Evolutionary conservation across 2,329 filamentous ascomycete species (phyloP), one percentile per base, ranked within the genome.

Genomic region (Tolypocladium inflatum): DNA sequence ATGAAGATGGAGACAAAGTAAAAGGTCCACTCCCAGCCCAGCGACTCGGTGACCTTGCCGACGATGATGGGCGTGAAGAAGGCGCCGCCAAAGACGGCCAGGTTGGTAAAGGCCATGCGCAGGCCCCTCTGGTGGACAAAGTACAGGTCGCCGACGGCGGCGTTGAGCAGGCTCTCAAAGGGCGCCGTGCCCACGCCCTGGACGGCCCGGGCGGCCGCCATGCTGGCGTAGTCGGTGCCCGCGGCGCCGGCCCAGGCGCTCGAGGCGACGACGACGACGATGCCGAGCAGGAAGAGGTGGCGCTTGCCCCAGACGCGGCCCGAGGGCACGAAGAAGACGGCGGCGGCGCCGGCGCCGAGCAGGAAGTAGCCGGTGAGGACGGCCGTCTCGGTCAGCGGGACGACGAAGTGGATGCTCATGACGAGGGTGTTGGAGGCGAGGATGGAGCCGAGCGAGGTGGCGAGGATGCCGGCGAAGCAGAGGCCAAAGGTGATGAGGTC

Each of bases 221-320:
- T 77, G 66, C 85, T 90, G 19, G 74, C 77, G 70, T 95, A 94
- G 70, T 84, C 84, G 43, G 77, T 79, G 13, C 82, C 80, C 19
- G 83, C 84, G 0, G 80, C 83, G 37, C 90, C 90, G 30, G 84
- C 91, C 92, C 92, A 97, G 8, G 82, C 83, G 63, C 86, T 89
- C 58, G 87, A 88, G 50, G 81, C 77, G 48, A 95, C 81, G 65
- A 96, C 80, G 59, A 96, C 79, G 54, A 89, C 63, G 52, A 87
- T 86, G 9, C 91, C 91, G 2, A 95, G 65, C 33, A 97, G 74
- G 70, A 96, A 97, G 19, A 91, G 76, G 75, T 97, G 93, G 45
- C 92, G 82, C 73, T 96, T 97, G 43, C 93, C 93, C 89, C 90
- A 97, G 62, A 97, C 87, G 58, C 92, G 84, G 23, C 90, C 91